Evolutionary conservation across 495 filamentous ascomycete genomes (phyloP), one percentile per base, ranked within the genome.

Genomic region (Annulohypoxylon bovei): DNA sequence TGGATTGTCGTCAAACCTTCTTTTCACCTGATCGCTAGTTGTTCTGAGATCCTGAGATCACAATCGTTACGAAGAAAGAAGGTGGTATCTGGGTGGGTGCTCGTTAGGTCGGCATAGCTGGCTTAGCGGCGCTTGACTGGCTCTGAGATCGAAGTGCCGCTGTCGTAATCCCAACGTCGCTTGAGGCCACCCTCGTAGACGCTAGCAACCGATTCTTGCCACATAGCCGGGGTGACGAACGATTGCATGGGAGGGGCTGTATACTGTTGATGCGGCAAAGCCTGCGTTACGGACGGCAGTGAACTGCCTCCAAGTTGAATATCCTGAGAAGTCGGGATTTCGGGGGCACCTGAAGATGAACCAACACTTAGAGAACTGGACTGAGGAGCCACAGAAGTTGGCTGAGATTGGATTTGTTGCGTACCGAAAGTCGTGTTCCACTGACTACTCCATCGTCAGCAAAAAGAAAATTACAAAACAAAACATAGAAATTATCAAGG

Each of bases 171-270:
- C 92, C 92, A 95, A 27, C 90, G 81, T 39, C 93, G 83, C 78
- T 96, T 97, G 30, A 92, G 75, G 3, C 90, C 89, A 57, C 89
- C 89, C 47, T 94, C 92, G 79, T 91, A 97, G 1, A 95, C 92
- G 73, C 89, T 93, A 12, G 96, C 94, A 70, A 99, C 94, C 46
- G 89, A 93, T 73, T 97, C 92, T 78, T 97, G 94, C 95, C 95
- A 99, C 88, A 97, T 97, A 65, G 91, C 90, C 9, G 95, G 93
- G 11, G 93, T 97, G 62, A 99, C 92, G 68, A 96, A 90, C 14
- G 89, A 84, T 68, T 82, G 80, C 18, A 82, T 77, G 6, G 84
- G 86, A 14, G 87, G 81, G 11, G 84, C 78, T 32, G 83, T 82
- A 62, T 88, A 88, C 49, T 88, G 83, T 23, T 84, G 83, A 25